Percentiles rank a stretch among this genome's conserved stretches.
These are phyloP conservation scores for Cercospora berteroae DNA, from an alignment of 2,329 filamentous ascomycete genomes.

Conservation along the genomic window DNA sequence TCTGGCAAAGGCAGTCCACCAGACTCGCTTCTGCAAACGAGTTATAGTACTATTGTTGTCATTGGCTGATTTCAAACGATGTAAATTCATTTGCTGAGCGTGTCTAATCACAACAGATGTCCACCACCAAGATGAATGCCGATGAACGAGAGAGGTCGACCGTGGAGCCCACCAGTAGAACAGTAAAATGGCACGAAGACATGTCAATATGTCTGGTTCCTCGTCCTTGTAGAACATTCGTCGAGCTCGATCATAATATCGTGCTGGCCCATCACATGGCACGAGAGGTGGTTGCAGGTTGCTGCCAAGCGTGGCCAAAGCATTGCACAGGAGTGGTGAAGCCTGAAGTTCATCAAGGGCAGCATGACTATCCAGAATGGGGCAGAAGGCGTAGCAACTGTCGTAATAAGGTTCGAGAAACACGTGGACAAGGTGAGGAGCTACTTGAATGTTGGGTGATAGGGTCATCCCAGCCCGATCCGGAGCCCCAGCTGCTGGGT, in stretches of 20 bases:
- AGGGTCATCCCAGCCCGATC: neutral
- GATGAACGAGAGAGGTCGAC: constrained; percentile 9
- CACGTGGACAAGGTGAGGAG: neutral
- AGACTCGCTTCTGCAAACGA: neutral
- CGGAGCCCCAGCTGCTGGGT: neutral
- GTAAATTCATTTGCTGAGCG: constrained; percentile 11
- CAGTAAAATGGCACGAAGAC: constrained; percentile 5
- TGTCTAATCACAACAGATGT: constrained; percentile 13
- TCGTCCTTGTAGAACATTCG: constrained; percentile 16
- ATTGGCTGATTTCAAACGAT: neutral
- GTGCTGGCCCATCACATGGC: constrained; percentile 9
- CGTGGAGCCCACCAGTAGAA: constrained; percentile 18
- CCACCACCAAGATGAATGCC: constrained; percentile 17
- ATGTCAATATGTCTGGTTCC: constrained; percentile 9
- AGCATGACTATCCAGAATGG: neutral
- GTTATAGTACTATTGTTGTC: neutral
- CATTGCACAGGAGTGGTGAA: constrained; percentile 11
- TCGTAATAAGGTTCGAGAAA: neutral
- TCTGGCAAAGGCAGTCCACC: neutral
- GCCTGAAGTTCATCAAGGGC: neutral
- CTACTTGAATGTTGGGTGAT: neutral
- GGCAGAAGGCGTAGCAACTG: neutral
- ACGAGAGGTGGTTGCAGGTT: constrained; percentile 12
- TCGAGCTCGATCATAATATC: constrained; percentile 11
- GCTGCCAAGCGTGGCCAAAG: constrained; percentile 9